Percentiles rank a stretch among this genome's conserved stretches.
Evolutionary conservation across 371 early-diverging fungal genomes (phyloP).

Genomic region (Circinella minor): DNA sequence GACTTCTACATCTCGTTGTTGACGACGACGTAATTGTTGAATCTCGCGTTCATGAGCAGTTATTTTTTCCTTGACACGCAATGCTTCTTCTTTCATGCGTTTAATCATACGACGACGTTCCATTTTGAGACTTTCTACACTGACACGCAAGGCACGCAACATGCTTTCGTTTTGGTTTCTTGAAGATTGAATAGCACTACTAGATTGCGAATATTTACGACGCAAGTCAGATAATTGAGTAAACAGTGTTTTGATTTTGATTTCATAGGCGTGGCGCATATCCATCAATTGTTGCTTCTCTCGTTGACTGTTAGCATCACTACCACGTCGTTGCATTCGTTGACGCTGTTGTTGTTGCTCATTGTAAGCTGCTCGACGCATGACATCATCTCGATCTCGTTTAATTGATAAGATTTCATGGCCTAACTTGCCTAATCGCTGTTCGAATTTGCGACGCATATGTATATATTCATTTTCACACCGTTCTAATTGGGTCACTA

Average conservation of each 20-base stretch:
- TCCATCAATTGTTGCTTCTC: conserved; percentile 35
- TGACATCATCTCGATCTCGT: conserved; percentile 63
- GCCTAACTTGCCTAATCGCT: conserved; percentile 52
- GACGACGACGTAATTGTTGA: conserved; percentile 68
- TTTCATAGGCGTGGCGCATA: conserved; percentile 61
- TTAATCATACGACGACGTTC: conserved; percentile 83
- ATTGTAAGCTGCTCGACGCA: conserved; percentile 41
- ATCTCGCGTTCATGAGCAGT: conserved; percentile 74
- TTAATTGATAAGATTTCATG: conserved; percentile 61
- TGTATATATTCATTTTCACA: conserved; percentile 56
- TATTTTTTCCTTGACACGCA: conserved; percentile 67
- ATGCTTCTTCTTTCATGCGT: conserved; percentile 77
- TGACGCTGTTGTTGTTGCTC: conserved; percentile 24
- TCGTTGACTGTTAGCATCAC: neutral
- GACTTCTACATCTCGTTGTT: conserved; percentile 64
- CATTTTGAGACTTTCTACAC: conserved; percentile 65
- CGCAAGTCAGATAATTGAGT: conserved; percentile 63
- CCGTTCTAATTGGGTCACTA: conserved; percentile 58
- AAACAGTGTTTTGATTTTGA: conserved; percentile 55
- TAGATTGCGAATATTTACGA: conserved; percentile 60
- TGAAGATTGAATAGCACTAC: conserved; percentile 56
- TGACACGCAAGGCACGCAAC: conserved; percentile 52
- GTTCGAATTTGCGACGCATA: conserved; percentile 71
- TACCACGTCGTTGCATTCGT: conserved; percentile 27
- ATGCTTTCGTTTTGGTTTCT: conserved; percentile 59